Conservation (phyloP, 1,284 basidiomycete species). For the Papiliotrema laurentii region DNA sequence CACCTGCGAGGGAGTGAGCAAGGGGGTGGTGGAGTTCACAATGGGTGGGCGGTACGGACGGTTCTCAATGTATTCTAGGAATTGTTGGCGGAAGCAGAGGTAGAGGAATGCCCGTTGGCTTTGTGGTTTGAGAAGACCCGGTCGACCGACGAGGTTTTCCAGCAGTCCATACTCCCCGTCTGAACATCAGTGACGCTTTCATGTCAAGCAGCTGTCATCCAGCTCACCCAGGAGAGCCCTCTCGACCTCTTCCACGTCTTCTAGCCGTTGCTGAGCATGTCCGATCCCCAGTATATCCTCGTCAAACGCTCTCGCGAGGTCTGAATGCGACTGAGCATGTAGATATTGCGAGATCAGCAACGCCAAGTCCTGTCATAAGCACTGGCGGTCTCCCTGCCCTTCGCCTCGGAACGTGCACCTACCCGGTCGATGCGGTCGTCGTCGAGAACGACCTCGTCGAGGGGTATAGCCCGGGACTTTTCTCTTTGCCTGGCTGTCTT, state of each 20-base stretch:
- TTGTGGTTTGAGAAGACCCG: conserved; percentile 45
- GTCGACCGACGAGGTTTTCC: conserved; percentile 43
- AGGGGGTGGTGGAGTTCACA: not conserved
- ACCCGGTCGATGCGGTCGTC: conserved; percentile 11
- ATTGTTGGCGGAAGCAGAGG: conserved; percentile 44
- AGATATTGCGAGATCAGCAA: conserved; percentile 50
- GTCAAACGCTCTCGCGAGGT: conserved; percentile 44
- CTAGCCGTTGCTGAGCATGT: conserved; percentile 29
- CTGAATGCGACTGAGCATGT: conserved; percentile 42
- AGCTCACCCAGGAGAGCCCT: conserved; percentile 44
- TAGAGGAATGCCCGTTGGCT: conserved; percentile 52
- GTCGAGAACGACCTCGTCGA: conserved; percentile 5
- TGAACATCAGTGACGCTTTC: conserved; percentile 9
- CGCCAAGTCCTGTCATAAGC: conserved; percentile 42
- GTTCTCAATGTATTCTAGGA: conserved; percentile 52
- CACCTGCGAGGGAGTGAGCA: conserved; percentile 17
- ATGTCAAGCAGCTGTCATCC: not conserved
- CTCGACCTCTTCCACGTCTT: conserved; percentile 46
- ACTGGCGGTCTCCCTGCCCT: not conserved
- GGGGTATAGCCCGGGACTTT: conserved; percentile 1
- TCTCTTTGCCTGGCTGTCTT: conserved; percentile 5
- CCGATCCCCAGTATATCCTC: conserved; percentile 34
- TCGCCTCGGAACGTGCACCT: not conserved
- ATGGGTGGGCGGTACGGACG: conserved; percentile 39
- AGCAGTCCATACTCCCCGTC: conserved; percentile 51